Conservation (phyloP, 176 grass and related monocot species). For the Pharus latifolius region DNA sequence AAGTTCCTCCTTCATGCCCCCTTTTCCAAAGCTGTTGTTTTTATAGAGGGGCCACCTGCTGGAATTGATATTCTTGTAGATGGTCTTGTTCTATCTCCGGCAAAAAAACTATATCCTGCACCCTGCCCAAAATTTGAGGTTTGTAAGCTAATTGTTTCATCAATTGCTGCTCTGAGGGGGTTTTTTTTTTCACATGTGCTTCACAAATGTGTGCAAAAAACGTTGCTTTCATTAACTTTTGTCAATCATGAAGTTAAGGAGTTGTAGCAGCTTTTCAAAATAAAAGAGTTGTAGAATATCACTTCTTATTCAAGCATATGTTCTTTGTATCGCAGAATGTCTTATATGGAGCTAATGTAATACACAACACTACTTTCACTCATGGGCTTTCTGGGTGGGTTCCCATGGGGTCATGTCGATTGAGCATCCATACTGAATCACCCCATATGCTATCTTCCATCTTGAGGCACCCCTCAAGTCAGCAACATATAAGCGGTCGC, state of each 20-base stretch:
- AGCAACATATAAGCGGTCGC: constrained; percentile 33
- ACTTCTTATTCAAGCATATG: constrained; percentile 1
- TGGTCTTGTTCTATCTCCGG: constrained; percentile 52
- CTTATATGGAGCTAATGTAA: constrained; percentile 44
- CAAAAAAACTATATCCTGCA: constrained; percentile 45
- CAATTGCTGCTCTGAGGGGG: background rate
- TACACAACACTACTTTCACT: constrained; percentile 51
- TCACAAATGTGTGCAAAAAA: background rate
- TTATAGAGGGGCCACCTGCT: constrained; percentile 80
- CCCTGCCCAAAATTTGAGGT: constrained; percentile 57
- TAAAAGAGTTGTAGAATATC: background rate
- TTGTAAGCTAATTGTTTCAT: constrained; percentile 15
- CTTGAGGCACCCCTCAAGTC: constrained; percentile 9
- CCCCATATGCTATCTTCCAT: constrained; percentile 41
- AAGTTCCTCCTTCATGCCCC: constrained; percentile 72
- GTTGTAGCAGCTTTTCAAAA: no score
- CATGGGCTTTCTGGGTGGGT: constrained; percentile 63
- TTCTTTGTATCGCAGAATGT: constrained; percentile 59
- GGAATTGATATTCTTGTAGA: constrained; percentile 89
- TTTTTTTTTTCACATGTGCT: background rate
- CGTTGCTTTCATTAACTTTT: background rate
- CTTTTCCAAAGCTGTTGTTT: constrained; percentile 69
- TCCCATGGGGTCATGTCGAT: constrained; percentile 75
- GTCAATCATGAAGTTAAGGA: background rate
- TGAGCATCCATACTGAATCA: constrained; percentile 53